phyloP scores from a whole-genome alignment of 2,329 filamentous ascomycete species.

The Thielaviopsis ethacetica region DNA sequence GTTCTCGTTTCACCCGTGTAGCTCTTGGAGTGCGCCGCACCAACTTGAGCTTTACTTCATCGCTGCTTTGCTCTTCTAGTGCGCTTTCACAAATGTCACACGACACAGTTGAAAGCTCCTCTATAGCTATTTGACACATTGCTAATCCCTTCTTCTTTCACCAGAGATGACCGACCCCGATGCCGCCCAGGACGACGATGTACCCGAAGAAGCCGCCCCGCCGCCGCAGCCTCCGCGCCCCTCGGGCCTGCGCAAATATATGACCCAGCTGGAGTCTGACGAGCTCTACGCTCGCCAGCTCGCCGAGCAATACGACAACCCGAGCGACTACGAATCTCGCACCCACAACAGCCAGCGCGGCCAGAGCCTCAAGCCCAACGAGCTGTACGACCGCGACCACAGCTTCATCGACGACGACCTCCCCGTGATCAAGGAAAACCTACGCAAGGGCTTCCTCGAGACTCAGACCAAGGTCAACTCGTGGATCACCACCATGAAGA shows the following conservation, averaged over 20 bases:
- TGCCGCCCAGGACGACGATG: slow-evolving; percentile 39
- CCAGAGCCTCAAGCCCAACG: slow-evolving; percentile 37
- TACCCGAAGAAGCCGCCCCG: slow-evolving; percentile 29
- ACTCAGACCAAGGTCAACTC: slow-evolving; percentile 85
- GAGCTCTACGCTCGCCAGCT: slow-evolving; percentile 85
- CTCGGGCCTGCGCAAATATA: slow-evolving; percentile 37
- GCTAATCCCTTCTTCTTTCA: not conserved
- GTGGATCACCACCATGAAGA: slow-evolving; percentile 84
- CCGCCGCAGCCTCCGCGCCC: slow-evolving; percentile 71
- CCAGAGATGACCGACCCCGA: slow-evolving; percentile 67
- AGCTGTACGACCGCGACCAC: slow-evolving; percentile 48
- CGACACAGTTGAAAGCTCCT: no score
- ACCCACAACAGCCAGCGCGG: slow-evolving; percentile 19
- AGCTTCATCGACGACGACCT: slow-evolving; percentile 95
- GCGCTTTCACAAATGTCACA: not conserved
- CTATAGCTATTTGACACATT: no score
- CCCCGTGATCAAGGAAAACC: slow-evolving; percentile 79
- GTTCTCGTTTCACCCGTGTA: no score
- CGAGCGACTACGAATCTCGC: slow-evolving; percentile 39
- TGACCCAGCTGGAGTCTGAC: slow-evolving; percentile 76
- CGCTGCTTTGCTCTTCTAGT: no score
- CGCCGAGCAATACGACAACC: slow-evolving; percentile 71
- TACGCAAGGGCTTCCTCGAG: slow-evolving; percentile 86
- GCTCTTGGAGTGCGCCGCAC: no score
- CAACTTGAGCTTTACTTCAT: no score